Conservation (phyloP, 1,284 basidiomycete genomes). For the Caloboletus firmus region DNA sequence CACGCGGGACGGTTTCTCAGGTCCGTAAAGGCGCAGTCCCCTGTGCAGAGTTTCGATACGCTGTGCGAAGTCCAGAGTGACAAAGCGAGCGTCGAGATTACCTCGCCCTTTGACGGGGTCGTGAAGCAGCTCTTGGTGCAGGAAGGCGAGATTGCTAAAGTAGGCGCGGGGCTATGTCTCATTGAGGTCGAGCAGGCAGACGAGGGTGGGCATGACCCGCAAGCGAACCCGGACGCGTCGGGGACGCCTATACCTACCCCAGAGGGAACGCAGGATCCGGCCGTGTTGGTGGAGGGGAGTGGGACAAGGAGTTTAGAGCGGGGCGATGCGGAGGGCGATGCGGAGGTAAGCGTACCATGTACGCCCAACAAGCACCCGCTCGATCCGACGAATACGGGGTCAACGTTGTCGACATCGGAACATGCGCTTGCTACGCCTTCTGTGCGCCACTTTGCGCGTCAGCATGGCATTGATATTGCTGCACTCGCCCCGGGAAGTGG, state of each 20-base stretch:
- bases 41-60: slow-evolving; percentile 78
- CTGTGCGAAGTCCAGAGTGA: slow-evolving; percentile 94
- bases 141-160: slow-evolving; percentile 85
- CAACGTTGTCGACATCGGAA: slow-evolving; percentile 20
- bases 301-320: not conserved
- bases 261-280: slow-evolving; percentile 12
- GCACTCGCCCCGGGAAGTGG: slow-evolving; percentile 70
- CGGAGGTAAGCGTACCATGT: not conserved
- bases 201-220: slow-evolving; percentile 1
- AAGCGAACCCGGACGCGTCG: not conserved
- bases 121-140: slow-evolving; percentile 73
- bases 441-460: slow-evolving; percentile 73
- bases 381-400: slow-evolving; percentile 52
- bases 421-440: slow-evolving; percentile 73
- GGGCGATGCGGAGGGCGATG: not conserved
- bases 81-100: slow-evolving; percentile 94
- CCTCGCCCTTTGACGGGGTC: slow-evolving; percentile 82
- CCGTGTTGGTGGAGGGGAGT: not conserved
- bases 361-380: slow-evolving; percentile 53
- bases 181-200: slow-evolving; percentile 77
- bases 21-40: slow-evolving; percentile 60
- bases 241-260: not conserved
- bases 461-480: slow-evolving; percentile 62
- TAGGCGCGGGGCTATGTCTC: slow-evolving; percentile 79
- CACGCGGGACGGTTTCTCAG: slow-evolving; percentile 33